These are phyloP conservation scores for Lipomyces yamadae DNA, from an alignment of 805 yeast species.

Conservation along the genomic window DNA sequence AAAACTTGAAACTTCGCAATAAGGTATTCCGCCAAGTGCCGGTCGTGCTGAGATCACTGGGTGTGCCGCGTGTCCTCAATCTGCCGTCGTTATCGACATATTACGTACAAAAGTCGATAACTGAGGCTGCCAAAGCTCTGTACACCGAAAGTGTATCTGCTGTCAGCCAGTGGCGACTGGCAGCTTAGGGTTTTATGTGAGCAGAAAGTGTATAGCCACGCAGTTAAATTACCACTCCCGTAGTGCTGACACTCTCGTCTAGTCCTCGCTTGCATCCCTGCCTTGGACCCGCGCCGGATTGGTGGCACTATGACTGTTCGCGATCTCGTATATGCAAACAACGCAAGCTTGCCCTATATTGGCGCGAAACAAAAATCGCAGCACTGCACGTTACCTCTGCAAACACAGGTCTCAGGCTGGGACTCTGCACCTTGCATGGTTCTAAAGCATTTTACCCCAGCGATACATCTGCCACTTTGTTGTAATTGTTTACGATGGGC, in stretches of 20 bases:
- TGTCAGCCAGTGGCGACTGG: constrained; percentile 1
- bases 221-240: background rate
- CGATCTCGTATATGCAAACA: background rate
- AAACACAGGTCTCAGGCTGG: background rate
- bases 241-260: constrained; percentile 1
- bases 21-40: background rate
- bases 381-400: constrained; percentile 1
- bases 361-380: constrained; percentile 1
- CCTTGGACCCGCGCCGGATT: constrained; percentile 1
- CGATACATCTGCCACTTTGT: background rate
- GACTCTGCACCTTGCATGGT: constrained; percentile 1
- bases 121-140: background rate
- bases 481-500: background rate
- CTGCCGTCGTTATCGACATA: constrained; percentile 1
- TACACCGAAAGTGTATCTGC: background rate
- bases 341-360: background rate
- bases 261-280: constrained; percentile 1
- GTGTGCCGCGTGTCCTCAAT: background rate
- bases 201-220: background rate
- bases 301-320: constrained; percentile 1
- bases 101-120: background rate
- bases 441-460: background rate
- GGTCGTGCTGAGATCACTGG: background rate
- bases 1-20: background rate
- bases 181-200: background rate